These are phyloP conservation scores for Urochloa ruziziensis DNA, from an alignment of 176 grass and related monocot species.

Conservation along the genomic window DNA sequence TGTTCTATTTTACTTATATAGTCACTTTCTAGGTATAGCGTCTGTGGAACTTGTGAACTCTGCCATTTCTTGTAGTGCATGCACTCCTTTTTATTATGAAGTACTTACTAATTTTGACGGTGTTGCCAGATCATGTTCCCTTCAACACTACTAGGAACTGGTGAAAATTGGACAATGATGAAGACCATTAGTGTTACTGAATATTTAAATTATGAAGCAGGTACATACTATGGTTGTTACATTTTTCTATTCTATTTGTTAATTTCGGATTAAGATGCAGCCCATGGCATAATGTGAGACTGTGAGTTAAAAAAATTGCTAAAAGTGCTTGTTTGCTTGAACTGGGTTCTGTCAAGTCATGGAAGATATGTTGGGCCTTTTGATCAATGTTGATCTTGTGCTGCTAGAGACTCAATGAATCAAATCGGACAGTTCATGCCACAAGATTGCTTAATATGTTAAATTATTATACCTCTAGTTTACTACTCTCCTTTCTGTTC, in stretches of 20 bases:
- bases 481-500: not conserved
- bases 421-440: not conserved
- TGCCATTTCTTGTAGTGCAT: not conserved
- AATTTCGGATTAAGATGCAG: not conserved
- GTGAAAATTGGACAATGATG: slow-evolving; percentile 99
- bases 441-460: not conserved
- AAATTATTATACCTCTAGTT: not conserved
- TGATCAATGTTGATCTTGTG: slow-evolving; percentile 23
- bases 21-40: not conserved
- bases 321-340: slow-evolving; percentile 8
- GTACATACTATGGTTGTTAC: slow-evolving; percentile 27
- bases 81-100: not conserved
- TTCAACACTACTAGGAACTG: slow-evolving; percentile 87
- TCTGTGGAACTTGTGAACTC: not conserved
- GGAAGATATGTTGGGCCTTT: not conserved
- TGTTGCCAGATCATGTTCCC: slow-evolving; percentile 95
- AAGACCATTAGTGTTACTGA: slow-evolving; percentile 97
- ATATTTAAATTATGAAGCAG: slow-evolving; percentile 98
- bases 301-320: not conserved
- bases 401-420: slow-evolving; percentile 12
- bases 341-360: not conserved
- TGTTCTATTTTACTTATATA: not conserved
- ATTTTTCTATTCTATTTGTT: slow-evolving; percentile 8
- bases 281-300: not conserved
- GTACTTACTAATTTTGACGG: slow-evolving; percentile 7